Conservation (phyloP, 2,329 filamentous ascomycete species). For the Aspergillus sojae region DNA sequence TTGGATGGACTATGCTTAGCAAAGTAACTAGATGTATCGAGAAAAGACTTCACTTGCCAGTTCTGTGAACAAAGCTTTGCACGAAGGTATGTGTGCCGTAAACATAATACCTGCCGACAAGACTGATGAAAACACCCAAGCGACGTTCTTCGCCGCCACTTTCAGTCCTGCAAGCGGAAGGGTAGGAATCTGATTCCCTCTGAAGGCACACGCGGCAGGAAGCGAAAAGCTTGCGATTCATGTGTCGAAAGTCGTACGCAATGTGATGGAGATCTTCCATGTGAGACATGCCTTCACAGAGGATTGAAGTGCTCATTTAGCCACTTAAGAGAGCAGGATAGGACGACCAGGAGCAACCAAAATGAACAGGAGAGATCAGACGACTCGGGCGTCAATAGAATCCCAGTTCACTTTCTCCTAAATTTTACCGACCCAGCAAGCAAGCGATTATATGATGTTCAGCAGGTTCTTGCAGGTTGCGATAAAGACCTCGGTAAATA, state of each 20-base stretch:
- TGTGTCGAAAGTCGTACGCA: background rate
- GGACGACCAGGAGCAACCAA: rapidly evolving
- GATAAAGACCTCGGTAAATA: background rate
- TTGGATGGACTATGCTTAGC: no score
- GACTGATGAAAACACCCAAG: background rate
- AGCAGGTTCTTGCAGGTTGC: background rate
- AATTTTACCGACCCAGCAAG: background rate
- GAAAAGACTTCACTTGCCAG: background rate
- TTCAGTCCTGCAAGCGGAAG: background rate
- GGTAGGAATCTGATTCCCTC: background rate
- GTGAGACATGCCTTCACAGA: background rate
- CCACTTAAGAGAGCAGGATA: background rate
- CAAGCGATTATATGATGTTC: background rate
- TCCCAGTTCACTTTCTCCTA: background rate
- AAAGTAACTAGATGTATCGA: background rate
- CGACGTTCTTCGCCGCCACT: background rate
- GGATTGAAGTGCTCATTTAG: background rate
- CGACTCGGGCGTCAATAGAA: background rate
- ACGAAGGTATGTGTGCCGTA: background rate
- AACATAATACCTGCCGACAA: background rate
- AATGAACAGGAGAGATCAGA: background rate
- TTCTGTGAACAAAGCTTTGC: background rate
- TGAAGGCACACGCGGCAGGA: background rate
- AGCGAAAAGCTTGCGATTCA: background rate
- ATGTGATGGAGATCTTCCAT: background rate